Evolutionary conservation across 192 early-diverging fungal genomes (phyloP).

Genomic region (Funneliformis geosporum): DNA sequence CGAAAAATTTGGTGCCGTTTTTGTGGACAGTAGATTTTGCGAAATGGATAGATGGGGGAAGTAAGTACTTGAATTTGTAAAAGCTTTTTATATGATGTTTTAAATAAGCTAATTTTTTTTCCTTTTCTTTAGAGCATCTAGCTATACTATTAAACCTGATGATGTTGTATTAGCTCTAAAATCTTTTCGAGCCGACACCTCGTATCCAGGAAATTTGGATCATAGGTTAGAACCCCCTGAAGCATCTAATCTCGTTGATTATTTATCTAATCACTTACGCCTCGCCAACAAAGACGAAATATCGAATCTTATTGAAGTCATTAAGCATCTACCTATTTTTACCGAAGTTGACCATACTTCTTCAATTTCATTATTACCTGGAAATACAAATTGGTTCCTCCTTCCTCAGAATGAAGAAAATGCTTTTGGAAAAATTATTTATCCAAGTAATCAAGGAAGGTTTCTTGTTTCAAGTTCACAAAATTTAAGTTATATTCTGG

Average conservation of each 20-base stretch:
- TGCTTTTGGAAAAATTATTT: slow-evolving; percentile 4
- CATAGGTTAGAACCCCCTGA: not conserved
- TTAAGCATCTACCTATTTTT: slow-evolving; percentile 20
- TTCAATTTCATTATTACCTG: not conserved
- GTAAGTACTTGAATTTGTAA: not conserved
- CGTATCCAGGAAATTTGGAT: not conserved
- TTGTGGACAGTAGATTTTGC: not conserved
- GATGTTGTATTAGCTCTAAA: not conserved
- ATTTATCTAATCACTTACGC: slow-evolving; percentile 3
- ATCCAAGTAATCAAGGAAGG: not conserved
- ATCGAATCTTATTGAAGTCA: not conserved
- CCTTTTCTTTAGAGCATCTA: not conserved
- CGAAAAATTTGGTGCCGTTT: not conserved
- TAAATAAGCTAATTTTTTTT: not conserved
- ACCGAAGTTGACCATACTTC: not conserved
- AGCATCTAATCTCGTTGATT: not conserved
- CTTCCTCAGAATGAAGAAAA: not conserved
- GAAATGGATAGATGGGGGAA: not conserved
- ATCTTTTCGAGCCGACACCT: not conserved
- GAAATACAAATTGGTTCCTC: not conserved
- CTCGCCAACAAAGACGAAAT: too few species aligned
- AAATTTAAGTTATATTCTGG: not conserved
- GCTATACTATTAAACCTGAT: not conserved
- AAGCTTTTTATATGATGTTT: not conserved
- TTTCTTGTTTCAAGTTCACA: not conserved